Conservation (phyloP, 176 grass and related monocot species). For the Triticum turgidum region DNA sequence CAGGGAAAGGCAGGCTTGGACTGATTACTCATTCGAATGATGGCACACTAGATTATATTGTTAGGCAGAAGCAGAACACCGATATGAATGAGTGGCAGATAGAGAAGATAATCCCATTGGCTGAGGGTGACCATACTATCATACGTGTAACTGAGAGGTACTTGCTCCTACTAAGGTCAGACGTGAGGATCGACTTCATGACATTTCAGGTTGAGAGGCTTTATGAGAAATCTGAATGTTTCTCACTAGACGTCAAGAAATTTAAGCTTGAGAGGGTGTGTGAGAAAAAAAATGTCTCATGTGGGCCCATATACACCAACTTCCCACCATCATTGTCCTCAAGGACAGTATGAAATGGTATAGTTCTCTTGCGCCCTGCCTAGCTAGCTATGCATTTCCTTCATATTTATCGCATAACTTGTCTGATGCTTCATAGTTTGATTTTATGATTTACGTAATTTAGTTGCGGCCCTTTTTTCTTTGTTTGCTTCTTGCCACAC, state of each 20-base stretch:
- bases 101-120: neutral
- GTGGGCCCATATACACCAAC: neutral
- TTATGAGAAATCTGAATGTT: neutral
- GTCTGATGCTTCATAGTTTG: neutral
- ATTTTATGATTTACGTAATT: too few species aligned
- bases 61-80: neutral
- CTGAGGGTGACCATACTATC: neutral
- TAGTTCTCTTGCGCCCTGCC: too few species aligned
- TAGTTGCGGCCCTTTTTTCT: too few species aligned
- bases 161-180: neutral
- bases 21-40: neutral
- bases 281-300: neutral
- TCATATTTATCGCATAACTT: neutral
- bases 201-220: neutral
- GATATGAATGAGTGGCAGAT: neutral
- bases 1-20: neutral
- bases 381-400: too few species aligned
- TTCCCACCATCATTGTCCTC: neutral
- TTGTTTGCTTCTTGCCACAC: too few species aligned
- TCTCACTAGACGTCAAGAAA: neutral
- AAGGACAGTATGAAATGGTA: neutral
- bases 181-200: too few species aligned
- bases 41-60: neutral
- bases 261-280: neutral
- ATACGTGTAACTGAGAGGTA: neutral